Conservation (phyloP, 2,329 filamentous ascomycete genomes). For the Penicillium concentricum region DNA sequence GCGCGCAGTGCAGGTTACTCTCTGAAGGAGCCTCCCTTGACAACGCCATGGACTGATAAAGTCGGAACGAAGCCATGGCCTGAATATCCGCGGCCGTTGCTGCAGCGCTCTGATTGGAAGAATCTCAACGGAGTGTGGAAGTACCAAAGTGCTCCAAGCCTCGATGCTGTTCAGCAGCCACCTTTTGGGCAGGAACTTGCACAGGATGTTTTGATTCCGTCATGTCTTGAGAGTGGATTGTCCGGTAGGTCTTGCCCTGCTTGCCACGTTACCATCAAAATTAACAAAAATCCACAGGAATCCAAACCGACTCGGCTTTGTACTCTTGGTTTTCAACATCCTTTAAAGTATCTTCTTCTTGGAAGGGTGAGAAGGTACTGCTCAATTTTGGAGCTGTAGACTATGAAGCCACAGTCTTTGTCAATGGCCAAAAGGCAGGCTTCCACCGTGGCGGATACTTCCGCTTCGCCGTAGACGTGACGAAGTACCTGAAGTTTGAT, state of each 20-base stretch:
- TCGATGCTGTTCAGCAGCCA: slow-evolving; percentile 42
- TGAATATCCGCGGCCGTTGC: slow-evolving; percentile 50
- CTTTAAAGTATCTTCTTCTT: slow-evolving; percentile 48
- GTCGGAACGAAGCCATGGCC: slow-evolving; percentile 52
- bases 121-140: slow-evolving; percentile 52
- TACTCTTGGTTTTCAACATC: slow-evolving; percentile 52
- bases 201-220: slow-evolving; percentile 52
- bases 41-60: slow-evolving; percentile 47
- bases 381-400: slow-evolving; percentile 54
- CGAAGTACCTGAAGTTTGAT: slow-evolving; percentile 42
- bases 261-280: no score
- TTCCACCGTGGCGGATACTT: slow-evolving; percentile 63
- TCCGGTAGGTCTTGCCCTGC: slow-evolving; percentile 38
- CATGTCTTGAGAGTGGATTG: slow-evolving; percentile 55
- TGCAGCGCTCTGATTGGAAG: slow-evolving; percentile 49
- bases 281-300: slow-evolving; percentile 21
- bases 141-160: slow-evolving; percentile 42
- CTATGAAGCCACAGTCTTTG: slow-evolving; percentile 55
- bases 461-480: slow-evolving; percentile 61
- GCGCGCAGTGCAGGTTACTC: slow-evolving; percentile 34
- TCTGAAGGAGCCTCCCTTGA: slow-evolving; percentile 42
- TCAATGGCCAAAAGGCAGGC: slow-evolving; percentile 56
- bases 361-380: slow-evolving; percentile 44
- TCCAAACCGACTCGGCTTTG: slow-evolving; percentile 39
- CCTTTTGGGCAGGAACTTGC: slow-evolving; percentile 46